phyloP scores from a whole-genome alignment of 1,139 yeast genomes.

The Zygosaccharomyces pseudobailii region DNA sequence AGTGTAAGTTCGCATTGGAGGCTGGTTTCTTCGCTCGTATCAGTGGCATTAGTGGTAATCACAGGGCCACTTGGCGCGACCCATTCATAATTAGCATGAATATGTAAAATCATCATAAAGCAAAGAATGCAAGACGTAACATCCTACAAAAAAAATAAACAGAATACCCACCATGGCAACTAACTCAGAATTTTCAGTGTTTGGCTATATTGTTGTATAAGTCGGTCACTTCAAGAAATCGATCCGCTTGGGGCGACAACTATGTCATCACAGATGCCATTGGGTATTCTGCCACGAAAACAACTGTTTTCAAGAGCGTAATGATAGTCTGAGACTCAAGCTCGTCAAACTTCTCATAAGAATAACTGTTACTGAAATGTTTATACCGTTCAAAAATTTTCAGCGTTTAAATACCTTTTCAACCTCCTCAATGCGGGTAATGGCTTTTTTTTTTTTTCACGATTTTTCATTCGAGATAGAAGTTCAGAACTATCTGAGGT shows the following conservation, averaged over 20 bases:
- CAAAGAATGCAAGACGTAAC: neutral
- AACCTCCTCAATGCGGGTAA: neutral
- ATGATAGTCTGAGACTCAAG: neutral
- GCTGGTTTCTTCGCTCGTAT: neutral
- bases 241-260: conserved; percentile 39
- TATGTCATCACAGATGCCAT: conserved; percentile 27
- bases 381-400: neutral
- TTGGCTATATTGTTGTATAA: conserved; percentile 31
- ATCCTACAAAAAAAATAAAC: neutral
- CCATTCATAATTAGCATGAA: conserved; percentile 35
- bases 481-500: neutral
- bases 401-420: neutral
- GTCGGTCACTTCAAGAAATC: conserved; percentile 31
- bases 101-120: conserved; percentile 23
- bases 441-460: neutral
- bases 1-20: neutral
- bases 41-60: neutral
- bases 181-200: conserved; percentile 35
- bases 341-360: neutral
- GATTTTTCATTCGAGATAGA: neutral
- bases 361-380: neutral
- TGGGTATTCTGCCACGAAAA: conserved; percentile 4
- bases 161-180: neutral
- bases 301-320: conserved; percentile 2
- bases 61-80: conserved; percentile 1